Evolutionary conservation across 2,329 filamentous ascomycete genomes (phyloP).

Genomic region (Alternaria triticina): DNA sequence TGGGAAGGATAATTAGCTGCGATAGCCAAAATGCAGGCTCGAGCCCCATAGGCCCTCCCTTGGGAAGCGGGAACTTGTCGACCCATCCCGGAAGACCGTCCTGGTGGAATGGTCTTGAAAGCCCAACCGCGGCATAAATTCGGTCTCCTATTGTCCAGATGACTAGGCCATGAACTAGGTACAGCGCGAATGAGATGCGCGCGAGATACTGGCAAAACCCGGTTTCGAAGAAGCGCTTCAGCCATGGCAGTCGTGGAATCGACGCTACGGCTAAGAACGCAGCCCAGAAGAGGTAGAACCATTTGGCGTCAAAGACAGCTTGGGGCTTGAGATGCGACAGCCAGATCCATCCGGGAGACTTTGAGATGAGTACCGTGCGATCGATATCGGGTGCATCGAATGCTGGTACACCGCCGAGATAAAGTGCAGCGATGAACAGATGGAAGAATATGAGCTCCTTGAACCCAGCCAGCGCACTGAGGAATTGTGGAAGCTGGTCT

Average conservation of each 20-base stretch:
- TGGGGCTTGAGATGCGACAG: slow-evolving; percentile 68
- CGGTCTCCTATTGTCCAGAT: slow-evolving; percentile 58
- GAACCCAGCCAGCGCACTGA: slow-evolving; percentile 62
- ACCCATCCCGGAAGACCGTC: slow-evolving; percentile 64
- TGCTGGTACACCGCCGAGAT: slow-evolving; percentile 67
- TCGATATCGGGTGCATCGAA: slow-evolving; percentile 52
- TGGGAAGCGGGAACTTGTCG: slow-evolving; percentile 62
- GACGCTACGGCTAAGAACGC: slow-evolving; percentile 63
- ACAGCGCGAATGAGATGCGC: slow-evolving; percentile 64
- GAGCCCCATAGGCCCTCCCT: slow-evolving; percentile 64
- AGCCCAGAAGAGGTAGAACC: slow-evolving; percentile 71
- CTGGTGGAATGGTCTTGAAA: slow-evolving; percentile 57
- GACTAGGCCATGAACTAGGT: slow-evolving; percentile 63
- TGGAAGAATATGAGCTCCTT: slow-evolving; percentile 47
- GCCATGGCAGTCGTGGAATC: slow-evolving; percentile 62
- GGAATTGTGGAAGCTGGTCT: slow-evolving; percentile 49
- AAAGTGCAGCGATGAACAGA: slow-evolving; percentile 58
- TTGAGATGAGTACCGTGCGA: slow-evolving; percentile 51
- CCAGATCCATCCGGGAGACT: slow-evolving; percentile 66
- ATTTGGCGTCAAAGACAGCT: slow-evolving; percentile 70
- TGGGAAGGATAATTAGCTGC: slow-evolving; percentile 58
- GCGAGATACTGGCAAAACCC: slow-evolving; percentile 62
- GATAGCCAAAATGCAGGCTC: slow-evolving; percentile 62
- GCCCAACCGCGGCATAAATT: slow-evolving; percentile 68
- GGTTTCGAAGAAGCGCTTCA: slow-evolving; percentile 57